Percentiles rank a stretch among this genome's conserved stretches.
phyloP scores from a whole-genome alignment of 2,329 filamentous ascomycete genomes.

The Hymenoscyphus fructigenus region DNA sequence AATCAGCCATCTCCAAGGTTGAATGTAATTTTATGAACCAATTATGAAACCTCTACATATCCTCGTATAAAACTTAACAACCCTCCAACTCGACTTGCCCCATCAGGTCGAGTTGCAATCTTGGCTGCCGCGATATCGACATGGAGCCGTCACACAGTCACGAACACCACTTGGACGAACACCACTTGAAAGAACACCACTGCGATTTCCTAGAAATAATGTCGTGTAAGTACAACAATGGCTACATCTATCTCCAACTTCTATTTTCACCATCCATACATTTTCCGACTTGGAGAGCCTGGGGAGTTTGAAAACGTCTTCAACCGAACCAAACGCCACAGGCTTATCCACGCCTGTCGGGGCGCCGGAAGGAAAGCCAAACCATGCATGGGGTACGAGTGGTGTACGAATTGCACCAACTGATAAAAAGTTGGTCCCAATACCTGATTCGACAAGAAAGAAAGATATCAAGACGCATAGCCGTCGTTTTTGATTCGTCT shows the following conservation, averaged over 20 bases:
- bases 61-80: not conserved
- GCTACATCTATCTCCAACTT: not conserved
- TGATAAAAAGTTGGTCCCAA: not conserved
- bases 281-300: too few species aligned
- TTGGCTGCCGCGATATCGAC: not conserved
- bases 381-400: not conserved
- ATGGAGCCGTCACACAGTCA: not conserved
- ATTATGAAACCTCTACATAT: not conserved
- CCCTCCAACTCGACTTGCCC: not conserved
- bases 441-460: not conserved
- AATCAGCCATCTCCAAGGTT: not conserved
- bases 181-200: not conserved
- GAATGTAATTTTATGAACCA: not conserved
- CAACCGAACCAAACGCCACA: not conserved
- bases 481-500: not conserved
- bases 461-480: not conserved
- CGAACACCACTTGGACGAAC: not conserved
- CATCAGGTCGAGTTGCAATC: not conserved
- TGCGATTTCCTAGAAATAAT: not conserved
- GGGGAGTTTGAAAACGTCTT: not conserved
- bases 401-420: not conserved
- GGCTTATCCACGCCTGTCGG: not conserved
- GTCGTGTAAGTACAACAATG: not conserved
- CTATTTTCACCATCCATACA: not conserved
- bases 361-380: not conserved